Conservation (phyloP, 805 yeast genomes). For the Lachancea cidri region DNA sequence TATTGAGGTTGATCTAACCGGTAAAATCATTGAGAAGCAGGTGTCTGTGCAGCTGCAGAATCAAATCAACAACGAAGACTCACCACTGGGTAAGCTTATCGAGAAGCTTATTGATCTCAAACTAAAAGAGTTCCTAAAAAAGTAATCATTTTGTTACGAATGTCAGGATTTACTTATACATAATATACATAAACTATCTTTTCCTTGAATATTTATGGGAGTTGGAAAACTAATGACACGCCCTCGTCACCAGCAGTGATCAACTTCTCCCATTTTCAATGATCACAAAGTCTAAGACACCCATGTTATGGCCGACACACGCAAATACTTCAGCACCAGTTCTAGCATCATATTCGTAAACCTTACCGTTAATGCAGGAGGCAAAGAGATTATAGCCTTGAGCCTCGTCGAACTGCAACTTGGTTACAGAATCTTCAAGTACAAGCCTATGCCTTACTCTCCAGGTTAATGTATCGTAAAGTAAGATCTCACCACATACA, state of each 20-base stretch:
- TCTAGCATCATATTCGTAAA: slow-evolving; percentile 85
- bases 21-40: slow-evolving; percentile 87
- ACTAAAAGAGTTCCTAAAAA: neutral
- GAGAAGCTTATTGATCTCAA: slow-evolving; percentile 43
- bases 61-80: slow-evolving; percentile 45
- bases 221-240: slow-evolving; percentile 68
- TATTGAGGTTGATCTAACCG: slow-evolving; percentile 92
- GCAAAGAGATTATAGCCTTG: slow-evolving; percentile 56
- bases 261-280: slow-evolving; percentile 60
- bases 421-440: slow-evolving; percentile 80
- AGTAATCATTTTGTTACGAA: neutral
- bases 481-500: slow-evolving; percentile 79
- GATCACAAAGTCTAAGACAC: slow-evolving; percentile 78
- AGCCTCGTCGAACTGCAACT: slow-evolving; percentile 55
- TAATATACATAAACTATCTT: neutral
- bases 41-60: slow-evolving; percentile 52
- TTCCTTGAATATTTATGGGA: slow-evolving; percentile 15
- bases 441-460: slow-evolving; percentile 66
- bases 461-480: slow-evolving; percentile 86
- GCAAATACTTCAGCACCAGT: slow-evolving; percentile 72
- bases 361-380: slow-evolving; percentile 77
- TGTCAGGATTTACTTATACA: neutral
- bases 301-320: slow-evolving; percentile 92
- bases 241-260: slow-evolving; percentile 98
- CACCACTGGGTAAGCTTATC: slow-evolving; percentile 48